Evolutionary conservation across 331 rosid species (phyloP).

Genomic region (Ulmus americana): DNA sequence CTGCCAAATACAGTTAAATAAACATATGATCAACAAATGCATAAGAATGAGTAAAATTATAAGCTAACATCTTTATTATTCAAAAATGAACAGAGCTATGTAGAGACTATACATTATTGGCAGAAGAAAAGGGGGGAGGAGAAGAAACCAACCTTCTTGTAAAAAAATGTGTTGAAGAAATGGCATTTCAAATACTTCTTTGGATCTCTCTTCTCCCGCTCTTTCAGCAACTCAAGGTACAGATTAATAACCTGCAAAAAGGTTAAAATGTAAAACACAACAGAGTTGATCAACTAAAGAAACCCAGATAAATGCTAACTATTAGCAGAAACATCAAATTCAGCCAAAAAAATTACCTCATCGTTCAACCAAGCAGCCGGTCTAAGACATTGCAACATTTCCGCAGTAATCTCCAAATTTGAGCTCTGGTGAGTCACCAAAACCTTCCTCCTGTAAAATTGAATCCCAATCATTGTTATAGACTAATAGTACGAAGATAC

Average conservation of each 20-base stretch:
- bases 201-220: slow-evolving; percentile 81
- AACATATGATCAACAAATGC: not conserved
- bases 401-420: slow-evolving; percentile 60
- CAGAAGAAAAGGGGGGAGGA: slow-evolving; percentile 7
- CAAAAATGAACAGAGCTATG: not conserved
- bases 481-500: slow-evolving; percentile 12
- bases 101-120: not conserved
- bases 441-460: slow-evolving; percentile 50
- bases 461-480: slow-evolving; percentile 21
- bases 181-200: slow-evolving; percentile 76
- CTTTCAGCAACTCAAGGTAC: slow-evolving; percentile 87
- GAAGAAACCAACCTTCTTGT: slow-evolving; percentile 57
- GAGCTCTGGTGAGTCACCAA: slow-evolving; percentile 68
- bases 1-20: slow-evolving; percentile 33
- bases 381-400: slow-evolving; percentile 58
- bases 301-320: not conserved
- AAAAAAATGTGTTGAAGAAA: slow-evolving; percentile 87
- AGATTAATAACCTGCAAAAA: slow-evolving; percentile 71
- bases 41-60: no score
- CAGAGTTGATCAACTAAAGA: slow-evolving; percentile 1
- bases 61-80: no score
- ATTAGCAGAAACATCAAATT: slow-evolving; percentile 6
- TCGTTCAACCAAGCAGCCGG: slow-evolving; percentile 82
- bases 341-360: slow-evolving; percentile 49
- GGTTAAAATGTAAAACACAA: not conserved